A percentile compares a stretch with the other conserved stretches of the same genome.
phyloP scores from a whole-genome alignment of 495 filamentous ascomycete species.

The Trichocladium uniseriatum region DNA sequence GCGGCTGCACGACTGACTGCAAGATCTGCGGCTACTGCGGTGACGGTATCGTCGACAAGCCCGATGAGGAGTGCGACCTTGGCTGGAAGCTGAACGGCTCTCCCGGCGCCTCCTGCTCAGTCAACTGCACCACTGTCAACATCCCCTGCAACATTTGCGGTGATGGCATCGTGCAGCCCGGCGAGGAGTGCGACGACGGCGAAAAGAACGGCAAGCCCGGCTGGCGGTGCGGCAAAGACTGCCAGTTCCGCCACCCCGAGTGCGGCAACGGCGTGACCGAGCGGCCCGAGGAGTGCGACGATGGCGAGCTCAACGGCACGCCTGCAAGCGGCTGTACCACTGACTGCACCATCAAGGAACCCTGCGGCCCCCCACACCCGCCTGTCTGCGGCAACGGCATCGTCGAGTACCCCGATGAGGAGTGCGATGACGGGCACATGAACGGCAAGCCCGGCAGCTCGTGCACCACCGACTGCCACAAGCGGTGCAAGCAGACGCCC shows the following conservation, averaged over 20 bases:
- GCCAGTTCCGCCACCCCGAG: not conserved
- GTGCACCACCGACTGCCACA: slow-evolving; percentile 9
- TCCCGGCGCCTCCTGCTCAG: slow-evolving; percentile 7
- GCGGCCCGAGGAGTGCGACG: slow-evolving; percentile 17
- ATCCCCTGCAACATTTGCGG: slow-evolving; percentile 10
- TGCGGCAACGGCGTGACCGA: slow-evolving; percentile 17
- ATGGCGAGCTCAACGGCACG: slow-evolving; percentile 15
- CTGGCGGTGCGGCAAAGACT: slow-evolving; percentile 10
- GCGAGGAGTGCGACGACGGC: slow-evolving; percentile 17
- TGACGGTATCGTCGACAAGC: slow-evolving; percentile 12
- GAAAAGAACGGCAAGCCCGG: slow-evolving; percentile 6
- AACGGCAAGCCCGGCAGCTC: slow-evolving; percentile 8
- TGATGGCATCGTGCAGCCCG: slow-evolving; percentile 13
- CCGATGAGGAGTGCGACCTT: slow-evolving; percentile 13
- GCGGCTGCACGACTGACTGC: slow-evolving; percentile 13
- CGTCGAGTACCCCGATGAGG: slow-evolving; percentile 9
- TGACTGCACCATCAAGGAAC: slow-evolving; percentile 7
- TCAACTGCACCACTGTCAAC: slow-evolving; percentile 10
- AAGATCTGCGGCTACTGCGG: slow-evolving; percentile 18
- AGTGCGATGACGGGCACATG: slow-evolving; percentile 13
- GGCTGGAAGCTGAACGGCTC: slow-evolving; percentile 16
- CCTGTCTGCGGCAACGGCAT: slow-evolving; percentile 17
- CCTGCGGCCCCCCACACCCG: slow-evolving; percentile 9
- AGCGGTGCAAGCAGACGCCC: not conserved
- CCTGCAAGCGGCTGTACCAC: slow-evolving; percentile 4